These are phyloP conservation scores for Microglena sp. DNA, from an alignment of 139 green algal species.

Conservation along the genomic window DNA sequence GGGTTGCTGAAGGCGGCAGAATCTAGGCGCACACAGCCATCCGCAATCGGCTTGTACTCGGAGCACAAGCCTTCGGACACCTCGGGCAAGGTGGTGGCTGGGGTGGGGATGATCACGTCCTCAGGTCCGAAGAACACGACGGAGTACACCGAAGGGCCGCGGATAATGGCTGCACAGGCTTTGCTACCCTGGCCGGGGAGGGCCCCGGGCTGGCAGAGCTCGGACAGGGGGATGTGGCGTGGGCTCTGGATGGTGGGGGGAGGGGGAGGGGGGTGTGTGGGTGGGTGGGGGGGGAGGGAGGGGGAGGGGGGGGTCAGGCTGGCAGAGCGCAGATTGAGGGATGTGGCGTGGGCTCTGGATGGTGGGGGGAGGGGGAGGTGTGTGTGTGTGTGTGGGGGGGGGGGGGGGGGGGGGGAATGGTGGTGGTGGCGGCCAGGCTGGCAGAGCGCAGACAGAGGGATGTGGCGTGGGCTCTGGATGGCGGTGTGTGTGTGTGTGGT, in stretches of 20 bases:
- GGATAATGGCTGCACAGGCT: slow-evolving; percentile 17
- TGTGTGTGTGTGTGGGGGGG: no score
- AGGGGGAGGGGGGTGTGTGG: no score
- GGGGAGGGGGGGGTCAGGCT: no score
- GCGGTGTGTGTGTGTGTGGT: no score
- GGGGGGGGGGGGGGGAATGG: no score
- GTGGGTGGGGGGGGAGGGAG: no score
- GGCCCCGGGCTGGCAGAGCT: slow-evolving; percentile 18
- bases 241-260: no score
- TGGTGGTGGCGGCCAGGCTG: slow-evolving; percentile 6
- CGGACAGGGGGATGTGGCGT: not conserved
- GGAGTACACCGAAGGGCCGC: slow-evolving; percentile 1
- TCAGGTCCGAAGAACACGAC: slow-evolving; percentile 19
- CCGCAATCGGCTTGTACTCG: not conserved
- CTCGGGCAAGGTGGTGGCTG: not conserved
- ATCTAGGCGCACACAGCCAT: slow-evolving; percentile 6
- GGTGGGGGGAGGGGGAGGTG: no score
- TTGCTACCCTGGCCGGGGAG: slow-evolving; percentile 17
- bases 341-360: not conserved
- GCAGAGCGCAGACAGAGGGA: no score
- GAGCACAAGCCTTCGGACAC: no score
- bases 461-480: no score
- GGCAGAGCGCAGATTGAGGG: no score
- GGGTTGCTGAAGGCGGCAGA: slow-evolving; percentile 15
- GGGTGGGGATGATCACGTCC: slow-evolving; percentile 9